These are phyloP conservation scores for Plasmopara halstedii DNA, from an alignment of 352 stramenopile genomes.

Conservation along the genomic window DNA sequence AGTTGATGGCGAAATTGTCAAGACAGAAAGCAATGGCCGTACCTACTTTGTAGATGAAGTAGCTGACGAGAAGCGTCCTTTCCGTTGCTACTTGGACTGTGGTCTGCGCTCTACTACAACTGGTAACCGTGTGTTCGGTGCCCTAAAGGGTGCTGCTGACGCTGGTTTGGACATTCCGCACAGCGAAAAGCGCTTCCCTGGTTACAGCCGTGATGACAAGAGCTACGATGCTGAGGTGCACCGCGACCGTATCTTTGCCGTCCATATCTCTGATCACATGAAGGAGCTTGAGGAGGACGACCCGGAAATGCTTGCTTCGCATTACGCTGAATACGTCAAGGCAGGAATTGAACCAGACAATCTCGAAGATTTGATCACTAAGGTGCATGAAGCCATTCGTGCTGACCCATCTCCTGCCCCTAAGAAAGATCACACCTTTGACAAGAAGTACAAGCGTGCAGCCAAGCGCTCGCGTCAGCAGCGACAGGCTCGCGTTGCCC, in stretches of 20 bases:
- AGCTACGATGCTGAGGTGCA: slow-evolving; percentile 97
- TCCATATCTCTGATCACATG: slow-evolving; percentile 99
- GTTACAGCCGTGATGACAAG: slow-evolving; percentile 98
- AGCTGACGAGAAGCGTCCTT: slow-evolving; percentile 96
- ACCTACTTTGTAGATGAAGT: slow-evolving; percentile 99
- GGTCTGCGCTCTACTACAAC: slow-evolving; percentile 96
- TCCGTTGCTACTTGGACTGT: slow-evolving; percentile 97
- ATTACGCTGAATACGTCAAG: slow-evolving; percentile 95
- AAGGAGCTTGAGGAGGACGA: slow-evolving; percentile 99
- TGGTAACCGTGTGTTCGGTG: slow-evolving; percentile 97
- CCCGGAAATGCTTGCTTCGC: slow-evolving; percentile 95
- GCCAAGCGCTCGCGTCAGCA: slow-evolving; percentile 92
- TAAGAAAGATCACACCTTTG: slow-evolving; percentile 89
- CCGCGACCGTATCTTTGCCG: slow-evolving; percentile 96
- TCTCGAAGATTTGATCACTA: slow-evolving; percentile 87
- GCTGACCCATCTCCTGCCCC: slow-evolving; percentile 90
- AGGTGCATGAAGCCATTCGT: slow-evolving; percentile 96
- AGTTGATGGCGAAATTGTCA: slow-evolving; percentile 94
- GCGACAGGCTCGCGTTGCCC: slow-evolving; percentile 92
- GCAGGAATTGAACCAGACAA: slow-evolving; percentile 91
- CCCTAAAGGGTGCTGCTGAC: slow-evolving; percentile 98
- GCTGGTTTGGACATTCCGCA: slow-evolving; percentile 98
- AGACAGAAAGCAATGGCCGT: slow-evolving; percentile 92
- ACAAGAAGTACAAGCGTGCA: slow-evolving; percentile 93
- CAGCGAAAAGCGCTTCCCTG: slow-evolving; percentile 98